Base-by-base conservation (phyloP, 2,329 filamentous ascomycete genomes). In the Fusarium xyrophilum region DNA sequence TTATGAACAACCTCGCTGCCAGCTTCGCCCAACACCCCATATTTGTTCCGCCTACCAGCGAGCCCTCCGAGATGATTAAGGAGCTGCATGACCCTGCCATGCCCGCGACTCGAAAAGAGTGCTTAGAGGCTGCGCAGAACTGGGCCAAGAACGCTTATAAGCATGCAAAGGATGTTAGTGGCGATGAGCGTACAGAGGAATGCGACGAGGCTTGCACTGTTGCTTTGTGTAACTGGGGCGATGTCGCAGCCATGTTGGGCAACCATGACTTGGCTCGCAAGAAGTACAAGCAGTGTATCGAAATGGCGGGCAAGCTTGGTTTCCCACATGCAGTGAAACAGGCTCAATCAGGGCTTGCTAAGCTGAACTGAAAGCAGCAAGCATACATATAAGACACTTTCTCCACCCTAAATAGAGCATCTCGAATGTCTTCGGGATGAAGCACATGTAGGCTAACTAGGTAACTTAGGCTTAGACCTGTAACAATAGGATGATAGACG, bases 1-100 rank as follows among this genome's bases (percentile, higher is more conserved):
- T 97, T 75, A 96, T 95, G 92, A 94, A 93, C 81, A 95, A 95
- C 77, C 84, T 95, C 62, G 87, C 92, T 11, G 88, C 87, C 36
- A 89, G 88, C 46, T 88, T 95, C 64, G 90, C 89, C 5, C 91
- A 93, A 77, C 90, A 89, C 65, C 85, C 85, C 12, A 70, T 84
- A 54, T 77, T 78, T 54, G 64, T 76, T 21, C 73, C 78, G 7
- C 51, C 73, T 8, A 59, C 72, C 21, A 58, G 64, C 14, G 70
- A 73, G n/a, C 71, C 73, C n/a, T 71, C 76, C 9, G 71, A 75
- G 39, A 69, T 67, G 12, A 70, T 79, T 28, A 72, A 73, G 48
- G 72, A 73, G 43, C 42, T 76, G 0, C 68, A 75, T 13, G 73
- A 72, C 63, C 65, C 74, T 6, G 72, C 72, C 59, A 78, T 79